Conservation (phyloP, 495 filamentous ascomycete genomes). For the Aspergillus carlsbadensis region DNA sequence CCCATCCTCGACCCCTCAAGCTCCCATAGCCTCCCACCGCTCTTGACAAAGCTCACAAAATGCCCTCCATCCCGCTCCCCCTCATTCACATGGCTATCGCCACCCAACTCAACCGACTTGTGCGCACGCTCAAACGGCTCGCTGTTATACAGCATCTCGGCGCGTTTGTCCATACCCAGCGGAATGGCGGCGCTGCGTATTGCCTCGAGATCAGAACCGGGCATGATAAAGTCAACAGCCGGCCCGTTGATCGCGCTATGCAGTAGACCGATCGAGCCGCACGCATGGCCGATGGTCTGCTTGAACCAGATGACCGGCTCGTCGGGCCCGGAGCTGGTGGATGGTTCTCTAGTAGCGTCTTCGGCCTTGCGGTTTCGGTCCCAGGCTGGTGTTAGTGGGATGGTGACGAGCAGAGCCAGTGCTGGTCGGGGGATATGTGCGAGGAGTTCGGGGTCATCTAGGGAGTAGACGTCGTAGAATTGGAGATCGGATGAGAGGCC, state of each 20-base stretch:
- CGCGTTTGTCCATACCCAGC: conserved; percentile 4
- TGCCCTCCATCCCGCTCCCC: conserved; percentile 2
- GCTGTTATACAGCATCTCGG: conserved; percentile 9
- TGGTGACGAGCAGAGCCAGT: conserved; percentile 10
- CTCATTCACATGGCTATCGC: not conserved
- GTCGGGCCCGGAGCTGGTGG: conserved; percentile 2
- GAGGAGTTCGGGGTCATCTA: not conserved
- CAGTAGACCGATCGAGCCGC: conserved; percentile 11
- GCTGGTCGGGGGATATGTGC: conserved; percentile 6
- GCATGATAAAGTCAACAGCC: conserved; percentile 3
- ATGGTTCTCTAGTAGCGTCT: conserved; percentile 1
- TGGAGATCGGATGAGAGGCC: conserved; percentile 6
- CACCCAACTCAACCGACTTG: conserved; percentile 7
- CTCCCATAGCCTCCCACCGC: conserved; percentile 10
- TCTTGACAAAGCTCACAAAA: conserved; percentile 15
- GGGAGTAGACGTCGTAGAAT: conserved; percentile 12
- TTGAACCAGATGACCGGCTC: conserved; percentile 16
- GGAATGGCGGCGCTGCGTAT: conserved; percentile 5
- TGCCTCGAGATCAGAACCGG: conserved; percentile 6
- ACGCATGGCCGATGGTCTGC: conserved; percentile 14
- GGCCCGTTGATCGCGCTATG: conserved; percentile 12
- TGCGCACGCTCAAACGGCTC: conserved; percentile 8
- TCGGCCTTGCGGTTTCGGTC: conserved; percentile 5
- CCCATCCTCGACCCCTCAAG: conserved; percentile 11
- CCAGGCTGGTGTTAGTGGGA: conserved; percentile 6